Percentiles rank a stretch among this genome's conserved stretches.
Conservation (phyloP, 1,284 basidiomycete species). For the Phellinidium pouzarii region DNA sequence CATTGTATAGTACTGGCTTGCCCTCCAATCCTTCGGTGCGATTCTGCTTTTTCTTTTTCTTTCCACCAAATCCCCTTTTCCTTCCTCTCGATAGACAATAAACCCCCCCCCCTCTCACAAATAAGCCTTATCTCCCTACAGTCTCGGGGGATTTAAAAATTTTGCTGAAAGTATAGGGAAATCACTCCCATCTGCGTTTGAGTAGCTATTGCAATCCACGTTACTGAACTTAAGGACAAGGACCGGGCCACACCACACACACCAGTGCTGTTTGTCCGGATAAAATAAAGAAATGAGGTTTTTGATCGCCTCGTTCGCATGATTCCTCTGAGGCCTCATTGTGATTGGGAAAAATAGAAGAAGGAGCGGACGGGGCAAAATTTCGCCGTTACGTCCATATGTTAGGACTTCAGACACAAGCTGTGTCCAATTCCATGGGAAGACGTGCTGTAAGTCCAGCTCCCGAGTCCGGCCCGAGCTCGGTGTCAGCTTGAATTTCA, state of each 20-base stretch:
- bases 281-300: constrained; percentile 79
- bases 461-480: constrained; percentile 65
- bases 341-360: constrained; percentile 67
- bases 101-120: background rate
- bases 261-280: constrained; percentile 67
- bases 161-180: constrained; percentile 74
- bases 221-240: constrained; percentile 78
- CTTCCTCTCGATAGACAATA: background rate
- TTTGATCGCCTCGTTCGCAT: constrained; percentile 67
- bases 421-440: constrained; percentile 44
- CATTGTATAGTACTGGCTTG: no score
- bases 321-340: constrained; percentile 46
- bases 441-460: constrained; percentile 55
- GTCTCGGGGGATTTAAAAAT: constrained; percentile 66
- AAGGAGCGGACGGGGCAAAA: constrained; percentile 70
- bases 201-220: constrained; percentile 69
- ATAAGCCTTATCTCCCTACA: background rate
- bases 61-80: background rate
- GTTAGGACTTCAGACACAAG: constrained; percentile 62
- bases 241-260: constrained; percentile 67
- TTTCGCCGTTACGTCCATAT: constrained; percentile 71
- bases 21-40: no score
- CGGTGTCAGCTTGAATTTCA: constrained; percentile 63
- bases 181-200: constrained; percentile 74
- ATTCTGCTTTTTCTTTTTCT: no score